These are phyloP conservation scores for Amanita polypyramis DNA, from an alignment of 768 basidiomycete species.

Conservation along the genomic window DNA sequence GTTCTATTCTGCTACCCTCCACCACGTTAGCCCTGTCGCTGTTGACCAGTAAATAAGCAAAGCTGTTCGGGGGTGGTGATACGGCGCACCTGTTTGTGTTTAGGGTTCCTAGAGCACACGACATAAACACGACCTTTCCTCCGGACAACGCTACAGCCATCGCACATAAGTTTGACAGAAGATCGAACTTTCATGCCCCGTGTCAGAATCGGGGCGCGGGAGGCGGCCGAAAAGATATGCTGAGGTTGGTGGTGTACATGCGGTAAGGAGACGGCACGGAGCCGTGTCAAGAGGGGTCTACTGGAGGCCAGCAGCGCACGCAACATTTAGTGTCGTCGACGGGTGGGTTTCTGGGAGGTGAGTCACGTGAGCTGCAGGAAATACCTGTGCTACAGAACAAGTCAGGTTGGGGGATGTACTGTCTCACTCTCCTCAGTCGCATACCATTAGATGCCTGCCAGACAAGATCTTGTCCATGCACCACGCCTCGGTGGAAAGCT, in stretches of 20 bases:
- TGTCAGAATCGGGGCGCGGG: conserved; percentile 26
- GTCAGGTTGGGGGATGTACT: background rate
- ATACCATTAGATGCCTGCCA: conserved; percentile 17
- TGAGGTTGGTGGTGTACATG: conserved; percentile 23
- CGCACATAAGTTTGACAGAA: conserved; percentile 91
- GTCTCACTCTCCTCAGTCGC: background rate
- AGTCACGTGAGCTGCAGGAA: background rate
- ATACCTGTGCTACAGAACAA: background rate
- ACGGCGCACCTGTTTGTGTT: conserved; percentile 83
- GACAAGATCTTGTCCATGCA: conserved; percentile 13
- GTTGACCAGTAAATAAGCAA: conserved; percentile 11
- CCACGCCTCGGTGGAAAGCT: conserved; percentile 36
- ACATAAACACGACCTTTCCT: conserved; percentile 90
- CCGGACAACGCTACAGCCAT: conserved; percentile 81
- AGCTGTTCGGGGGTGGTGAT: background rate
- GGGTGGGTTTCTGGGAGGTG: background rate
- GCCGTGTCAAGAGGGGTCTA: conserved; percentile 48
- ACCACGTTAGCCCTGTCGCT: conserved; percentile 55
- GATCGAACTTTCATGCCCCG: conserved; percentile 95
- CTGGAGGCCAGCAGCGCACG: conserved; percentile 54
- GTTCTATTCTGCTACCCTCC: background rate
- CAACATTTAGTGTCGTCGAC: conserved; percentile 41
- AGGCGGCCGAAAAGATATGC: conserved; percentile 15
- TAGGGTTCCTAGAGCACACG: conserved; percentile 88
- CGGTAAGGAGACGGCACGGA: conserved; percentile 25